Base-by-base conservation (phyloP, 257 asterid species). In the Solanum virginianum region DNA sequence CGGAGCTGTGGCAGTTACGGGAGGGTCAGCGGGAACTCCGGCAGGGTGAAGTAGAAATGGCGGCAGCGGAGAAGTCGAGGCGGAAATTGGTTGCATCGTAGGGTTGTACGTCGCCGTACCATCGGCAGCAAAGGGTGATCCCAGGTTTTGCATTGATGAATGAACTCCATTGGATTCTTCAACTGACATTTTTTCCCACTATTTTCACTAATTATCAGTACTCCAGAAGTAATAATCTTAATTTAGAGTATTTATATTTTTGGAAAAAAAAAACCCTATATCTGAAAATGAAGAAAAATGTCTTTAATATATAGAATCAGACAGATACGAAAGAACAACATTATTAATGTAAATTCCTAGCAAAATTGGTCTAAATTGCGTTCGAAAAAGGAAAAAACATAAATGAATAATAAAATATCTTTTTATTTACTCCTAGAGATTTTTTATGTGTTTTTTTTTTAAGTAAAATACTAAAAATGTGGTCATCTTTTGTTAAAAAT, bases 101-200 rank as follows among this genome's bases (percentile, higher is more conserved):
- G 47, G 84, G 83, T 59, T 60, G 87, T 26, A 77, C 70, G 22
- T 10, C 6, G 77, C 36, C 17, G 51, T 14, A 43, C 56, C 39
- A 47, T 74, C 80, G 57, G 82, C 54, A 29, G 54, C 43, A 24
- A 60, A 84, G 59, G 75, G 32, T 74, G 82, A 84, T 70, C 83
- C 83, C 60, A 75, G 53, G 84, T 57, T 26, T 12, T 84, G 82
- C 81, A 54, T 24, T 15, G 82, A 49, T 53, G 55, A 57, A 8
- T 84, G 77, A 84, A 74, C 66, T 74, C 86, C 81, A 69, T 83
- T 43, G 36, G 86, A 57, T 41, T 74, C 86, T 56, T 68, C 86
- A 41, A 53, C 70, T 68, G 86, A 49, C 66, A 53, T 53, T 62
- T 51, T 83, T 49, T 32, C 1, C 41, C 32, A 17, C 32, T 68